phyloP scores from a whole-genome alignment of 2,329 filamentous ascomycete genomes.

The Cercospora citrullina region DNA sequence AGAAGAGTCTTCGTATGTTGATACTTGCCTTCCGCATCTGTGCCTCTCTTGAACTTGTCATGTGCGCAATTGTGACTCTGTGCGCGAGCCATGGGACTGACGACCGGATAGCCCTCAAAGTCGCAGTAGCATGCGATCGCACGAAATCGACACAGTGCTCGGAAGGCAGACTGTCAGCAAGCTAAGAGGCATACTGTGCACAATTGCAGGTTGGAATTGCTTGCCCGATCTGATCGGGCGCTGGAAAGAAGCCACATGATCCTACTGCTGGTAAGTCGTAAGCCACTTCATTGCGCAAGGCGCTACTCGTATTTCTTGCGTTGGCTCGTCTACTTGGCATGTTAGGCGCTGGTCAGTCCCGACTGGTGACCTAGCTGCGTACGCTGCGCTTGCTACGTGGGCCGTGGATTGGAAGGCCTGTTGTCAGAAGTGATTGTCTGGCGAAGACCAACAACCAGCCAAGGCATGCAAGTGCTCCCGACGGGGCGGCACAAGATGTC shows the following conservation, averaged over 20 bases:
- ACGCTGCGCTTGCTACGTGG: not conserved
- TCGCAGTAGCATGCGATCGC: conserved; percentile 2
- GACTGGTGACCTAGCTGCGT: not conserved
- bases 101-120: not conserved
- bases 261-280: not conserved
- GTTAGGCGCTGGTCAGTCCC: not conserved
- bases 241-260: not conserved
- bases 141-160: not conserved
- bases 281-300: conserved; percentile 10
- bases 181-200: not conserved
- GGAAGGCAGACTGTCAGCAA: not conserved
- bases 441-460: not conserved
- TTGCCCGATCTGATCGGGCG: not conserved
- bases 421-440: not conserved
- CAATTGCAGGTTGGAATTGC: not conserved
- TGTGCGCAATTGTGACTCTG: not conserved
- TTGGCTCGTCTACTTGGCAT: not conserved
- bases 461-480: not conserved
- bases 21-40: not conserved
- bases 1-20: not conserved
- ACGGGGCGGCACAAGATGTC: not conserved
- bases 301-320: not conserved
- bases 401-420: not conserved
- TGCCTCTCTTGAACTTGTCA: not conserved
- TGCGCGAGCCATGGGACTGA: not conserved